These are phyloP conservation scores for Candida neerlandica DNA, from an alignment of 1,139 yeast species.

Conservation along the genomic window DNA sequence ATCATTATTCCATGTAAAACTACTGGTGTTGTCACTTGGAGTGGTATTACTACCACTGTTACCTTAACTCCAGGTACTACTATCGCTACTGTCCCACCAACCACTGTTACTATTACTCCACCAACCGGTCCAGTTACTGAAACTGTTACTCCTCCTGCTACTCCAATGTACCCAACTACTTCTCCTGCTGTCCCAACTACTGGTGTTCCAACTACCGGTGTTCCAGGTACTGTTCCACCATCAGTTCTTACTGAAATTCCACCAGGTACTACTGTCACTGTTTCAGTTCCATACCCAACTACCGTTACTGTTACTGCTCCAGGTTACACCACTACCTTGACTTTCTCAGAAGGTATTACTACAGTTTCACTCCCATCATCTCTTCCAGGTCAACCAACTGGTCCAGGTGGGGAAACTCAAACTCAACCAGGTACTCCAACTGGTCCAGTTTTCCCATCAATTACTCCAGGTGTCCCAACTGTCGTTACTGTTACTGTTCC, in stretches of 20 bases:
- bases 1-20: constrained; percentile 3
- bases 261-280: constrained; percentile 2
- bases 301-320: constrained; percentile 6
- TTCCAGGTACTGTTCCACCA: not conserved
- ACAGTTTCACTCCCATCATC: not conserved
- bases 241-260: not conserved
- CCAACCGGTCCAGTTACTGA: not conserved
- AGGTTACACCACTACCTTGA: constrained; percentile 1
- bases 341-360: not conserved
- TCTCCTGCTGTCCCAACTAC: not conserved
- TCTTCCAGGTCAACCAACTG: not conserved
- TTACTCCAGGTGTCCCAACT: not conserved
- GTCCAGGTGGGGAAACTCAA: no score
- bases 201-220: not conserved
- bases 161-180: not conserved
- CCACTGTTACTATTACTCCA: constrained; percentile 6
- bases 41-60: constrained; percentile 3
- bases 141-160: not conserved
- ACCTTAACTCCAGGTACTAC: constrained; percentile 5
- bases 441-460: constrained; percentile 1
- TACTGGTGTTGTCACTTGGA: constrained; percentile 7
- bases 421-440: constrained; percentile 2
- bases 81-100: constrained; percentile 5
- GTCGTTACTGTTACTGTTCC: constrained; percentile 6
- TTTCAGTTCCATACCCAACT: constrained; percentile 1